Conservation (phyloP, 345 rosid species). For the Diplotaxis tenuifolia region DNA sequence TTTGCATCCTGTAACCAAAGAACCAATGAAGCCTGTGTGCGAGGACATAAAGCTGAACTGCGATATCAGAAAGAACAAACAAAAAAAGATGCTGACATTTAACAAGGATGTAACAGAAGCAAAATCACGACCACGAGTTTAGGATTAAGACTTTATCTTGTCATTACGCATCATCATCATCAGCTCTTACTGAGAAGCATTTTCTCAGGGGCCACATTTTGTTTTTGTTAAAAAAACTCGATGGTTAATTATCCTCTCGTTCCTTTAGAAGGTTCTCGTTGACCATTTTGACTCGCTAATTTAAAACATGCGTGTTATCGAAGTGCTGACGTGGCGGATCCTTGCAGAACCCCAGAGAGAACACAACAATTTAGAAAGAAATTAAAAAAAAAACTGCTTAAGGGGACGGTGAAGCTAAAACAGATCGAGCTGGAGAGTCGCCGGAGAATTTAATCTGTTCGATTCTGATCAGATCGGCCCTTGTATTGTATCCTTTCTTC, state of each 20-base stretch:
- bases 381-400: not conserved
- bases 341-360: conserved; percentile 5
- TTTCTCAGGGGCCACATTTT: conserved; percentile 5
- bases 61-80: too few species aligned
- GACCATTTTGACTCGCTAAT: conserved; percentile 15
- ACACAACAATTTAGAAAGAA: not conserved
- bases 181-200: too few species aligned
- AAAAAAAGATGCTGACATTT: too few species aligned
- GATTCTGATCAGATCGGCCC: conserved; percentile 10
- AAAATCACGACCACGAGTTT: conserved; percentile 26
- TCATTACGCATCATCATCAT: too few species aligned
- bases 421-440: conserved; percentile 24
- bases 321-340: conserved; percentile 28
- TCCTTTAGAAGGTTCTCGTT: not conserved
- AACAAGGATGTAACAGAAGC: conserved; percentile 23
- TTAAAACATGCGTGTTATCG: not conserved
- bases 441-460: conserved; percentile 7
- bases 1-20: too few species aligned
- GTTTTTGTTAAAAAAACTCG: not conserved
- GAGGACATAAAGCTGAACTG: too few species aligned
- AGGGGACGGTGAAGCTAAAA: conserved; percentile 23
- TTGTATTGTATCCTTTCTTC: not conserved
- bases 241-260: conserved; percentile 5
- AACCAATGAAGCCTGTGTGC: too few species aligned
- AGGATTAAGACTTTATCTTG: conserved; percentile 6